A percentile compares a stretch with the other conserved stretches of the same genome.
These are phyloP conservation scores for Whalleya microplaca DNA, from an alignment of 2,329 filamentous ascomycete genomes.

Conservation along the genomic window DNA sequence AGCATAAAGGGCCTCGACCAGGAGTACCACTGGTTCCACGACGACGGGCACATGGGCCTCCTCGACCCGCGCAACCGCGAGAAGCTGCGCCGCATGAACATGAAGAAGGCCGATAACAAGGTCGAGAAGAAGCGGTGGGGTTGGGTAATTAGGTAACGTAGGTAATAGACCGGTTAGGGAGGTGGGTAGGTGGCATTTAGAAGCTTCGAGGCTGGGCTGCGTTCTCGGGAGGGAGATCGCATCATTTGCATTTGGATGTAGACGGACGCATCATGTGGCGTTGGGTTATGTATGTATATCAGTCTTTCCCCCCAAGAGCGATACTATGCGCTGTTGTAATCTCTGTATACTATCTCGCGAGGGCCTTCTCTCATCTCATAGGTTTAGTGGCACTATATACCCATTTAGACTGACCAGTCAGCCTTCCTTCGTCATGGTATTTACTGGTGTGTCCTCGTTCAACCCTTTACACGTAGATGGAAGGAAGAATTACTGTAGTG, in stretches of 20 bases:
- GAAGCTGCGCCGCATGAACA: constrained; percentile 55
- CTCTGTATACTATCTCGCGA: constrained; percentile 9
- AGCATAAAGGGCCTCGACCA: constrained; percentile 32
- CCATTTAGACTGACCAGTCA: constrained; percentile 15
- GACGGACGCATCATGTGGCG: constrained; percentile 12
- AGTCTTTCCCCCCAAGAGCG: constrained; percentile 8
- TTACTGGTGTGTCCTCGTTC: background rate
- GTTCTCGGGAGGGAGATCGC: too few species aligned
- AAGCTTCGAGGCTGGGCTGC: background rate
- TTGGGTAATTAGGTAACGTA: background rate
- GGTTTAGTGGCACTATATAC: constrained; percentile 15
- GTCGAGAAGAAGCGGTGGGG: constrained; percentile 39
- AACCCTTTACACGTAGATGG: background rate
- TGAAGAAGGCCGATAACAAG: constrained; percentile 47
- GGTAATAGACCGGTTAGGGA: too few species aligned
- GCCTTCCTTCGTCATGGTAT: background rate
- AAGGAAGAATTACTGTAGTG: too few species aligned
- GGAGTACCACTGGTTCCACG: constrained; percentile 46
- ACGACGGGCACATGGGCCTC: constrained; percentile 54
- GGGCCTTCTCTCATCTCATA: constrained; percentile 22
- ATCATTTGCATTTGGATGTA: background rate
- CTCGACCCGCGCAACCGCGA: constrained; percentile 59
- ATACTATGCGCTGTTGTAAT: constrained; percentile 1
- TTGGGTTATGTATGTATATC: constrained; percentile 3
- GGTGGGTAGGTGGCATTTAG: background rate